Evolutionary conservation across 257 asterid species (phyloP), one percentile per base, ranked within the genome.

Genomic region (Nicotiana tabacum): DNA sequence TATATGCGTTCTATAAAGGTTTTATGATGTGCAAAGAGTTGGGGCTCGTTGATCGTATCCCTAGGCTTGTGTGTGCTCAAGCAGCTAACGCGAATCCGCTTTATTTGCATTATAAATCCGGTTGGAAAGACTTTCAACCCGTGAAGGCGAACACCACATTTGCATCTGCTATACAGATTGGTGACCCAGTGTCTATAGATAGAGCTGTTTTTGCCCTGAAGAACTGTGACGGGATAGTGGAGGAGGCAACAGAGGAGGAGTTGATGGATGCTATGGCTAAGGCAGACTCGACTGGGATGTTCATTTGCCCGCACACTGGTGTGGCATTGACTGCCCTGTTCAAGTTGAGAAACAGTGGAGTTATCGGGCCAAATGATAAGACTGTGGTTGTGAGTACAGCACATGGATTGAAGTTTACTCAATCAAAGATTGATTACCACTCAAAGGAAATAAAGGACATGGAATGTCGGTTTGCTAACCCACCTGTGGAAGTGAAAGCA

Each of bases 231-330:
- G 98, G 98, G 81, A 94, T 94, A 68, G 97, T 92, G 1, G 98
- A 94, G 85, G 98, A 94, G 85, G 98, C 98, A 0, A 94, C 95
- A 0, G 98, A 94, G 89, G 98, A 94, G 89, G 98, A 94, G 79
- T 66, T 94, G 90, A 94, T 92, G 98, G 94, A 94, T 82, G 97
- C 98, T 12, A 92, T 88, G 94, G 98, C 97, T 15, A 92, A 91
- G 84, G 98, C 98, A 0, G 98, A 94, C 72, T 94, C 98, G 0
- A 93, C 98, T 2, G 97, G 98, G 85, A 94, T 94, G 98, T 94
- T 93, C 65, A 93, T 94, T 13, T 94, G 98, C 85, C 98, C 97
- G 2, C 98, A 94, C 79, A 94, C 98, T 2, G 98, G 98, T 0
- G 98, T 94, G 85, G 98, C 98, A 39, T 82, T 92, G 87, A 84